Conservation (phyloP, 306 rosid genomes). For the cucumber (Cucumis sativus) region Cucumber_9930_V3 NC_026655.2:30487501-30488000, state of each 20-base stretch:
- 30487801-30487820: neutral
- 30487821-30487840: neutral
- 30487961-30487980: no score
- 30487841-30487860: neutral
- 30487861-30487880: neutral
- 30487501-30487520: neutral
- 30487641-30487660: neutral
- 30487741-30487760: conserved; percentile 33
- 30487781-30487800: conserved; percentile 10
- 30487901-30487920: no score
- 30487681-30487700: conserved; percentile 38
- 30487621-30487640: conserved; percentile 5
- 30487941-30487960: no score
- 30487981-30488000: no score
- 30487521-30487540: conserved; percentile 61
- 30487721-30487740: conserved; percentile 50
- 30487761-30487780: neutral
- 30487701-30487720: conserved; percentile 58
- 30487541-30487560: conserved; percentile 33
- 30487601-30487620: neutral
- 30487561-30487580: conserved; percentile 36
- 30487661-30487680: conserved; percentile 28
- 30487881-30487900: neutral
- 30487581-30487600: neutral
- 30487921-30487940: no score